phyloP scores from a whole-genome alignment of 129 eudicot species.

The Solidago caesia region DNA sequence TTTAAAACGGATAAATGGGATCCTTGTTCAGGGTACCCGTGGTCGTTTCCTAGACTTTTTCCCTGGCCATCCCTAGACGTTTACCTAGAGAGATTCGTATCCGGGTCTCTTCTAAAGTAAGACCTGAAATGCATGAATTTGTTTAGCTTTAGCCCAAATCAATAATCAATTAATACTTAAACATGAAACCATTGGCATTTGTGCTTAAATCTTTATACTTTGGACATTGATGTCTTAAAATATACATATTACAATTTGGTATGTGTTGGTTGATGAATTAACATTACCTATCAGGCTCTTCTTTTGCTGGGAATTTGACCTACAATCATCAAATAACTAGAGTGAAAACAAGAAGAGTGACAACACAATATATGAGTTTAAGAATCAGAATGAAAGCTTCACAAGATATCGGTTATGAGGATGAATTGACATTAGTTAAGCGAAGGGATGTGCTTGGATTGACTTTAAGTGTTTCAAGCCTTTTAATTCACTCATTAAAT shows the following conservation, averaged over 20 bases:
- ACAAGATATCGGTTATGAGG: conserved; percentile 23
- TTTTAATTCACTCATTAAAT: conserved; percentile 32
- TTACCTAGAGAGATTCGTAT: neutral
- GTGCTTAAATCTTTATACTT: neutral
- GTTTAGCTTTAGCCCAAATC: neutral
- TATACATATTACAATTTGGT: conserved; percentile 1
- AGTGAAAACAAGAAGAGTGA: conserved; percentile 32
- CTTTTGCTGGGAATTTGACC: conserved; percentile 32
- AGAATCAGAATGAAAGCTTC: conserved; percentile 30
- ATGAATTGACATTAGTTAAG: conserved; percentile 27
- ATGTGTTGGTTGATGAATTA: conserved; percentile 19
- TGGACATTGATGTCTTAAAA: neutral
- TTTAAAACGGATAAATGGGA: no score
- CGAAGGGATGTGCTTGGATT: conserved; percentile 65
- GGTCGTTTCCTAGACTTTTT: neutral
- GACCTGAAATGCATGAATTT: conserved; percentile 8
- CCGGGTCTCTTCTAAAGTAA: neutral
- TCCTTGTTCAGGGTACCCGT: no score
- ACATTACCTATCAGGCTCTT: conserved; percentile 35
- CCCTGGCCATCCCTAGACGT: neutral
- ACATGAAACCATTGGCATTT: conserved; percentile 16
- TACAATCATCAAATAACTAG: conserved; percentile 19
- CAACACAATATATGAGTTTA: conserved; percentile 21
- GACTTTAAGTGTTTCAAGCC: conserved; percentile 54
- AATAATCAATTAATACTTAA: neutral